These are phyloP conservation scores for Leucosporidium creatinivorum DNA, from an alignment of 768 basidiomycete species.

Conservation along the genomic window DNA sequence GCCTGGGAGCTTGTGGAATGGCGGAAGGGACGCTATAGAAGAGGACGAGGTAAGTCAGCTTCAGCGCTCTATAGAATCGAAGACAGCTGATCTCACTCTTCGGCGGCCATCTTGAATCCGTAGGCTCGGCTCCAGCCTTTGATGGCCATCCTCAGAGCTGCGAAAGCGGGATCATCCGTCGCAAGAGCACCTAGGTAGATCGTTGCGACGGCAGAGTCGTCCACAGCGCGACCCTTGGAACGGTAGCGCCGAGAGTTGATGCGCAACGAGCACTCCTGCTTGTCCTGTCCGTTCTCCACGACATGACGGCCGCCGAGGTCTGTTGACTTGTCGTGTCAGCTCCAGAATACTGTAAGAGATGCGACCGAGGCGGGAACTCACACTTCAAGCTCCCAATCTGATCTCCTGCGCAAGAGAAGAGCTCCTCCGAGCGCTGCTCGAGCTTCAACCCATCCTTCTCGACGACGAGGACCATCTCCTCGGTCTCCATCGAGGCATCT, in stretches of 20 bases:
- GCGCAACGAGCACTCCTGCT: neutral
- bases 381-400: neutral
- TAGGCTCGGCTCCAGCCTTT: too few relatives aligned
- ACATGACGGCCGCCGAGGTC: neutral
- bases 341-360: too few relatives aligned
- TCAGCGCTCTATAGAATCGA: too few relatives aligned
- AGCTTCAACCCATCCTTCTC: neutral
- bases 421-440: neutral
- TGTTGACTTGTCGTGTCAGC: too few relatives aligned
- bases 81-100: too few relatives aligned
- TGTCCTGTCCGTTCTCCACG: neutral
- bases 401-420: neutral
- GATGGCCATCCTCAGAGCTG: neutral
- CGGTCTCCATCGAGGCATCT: neutral
- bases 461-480: neutral
- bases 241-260: neutral
- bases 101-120: too few relatives aligned
- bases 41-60: too few relatives aligned
- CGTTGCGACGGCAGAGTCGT: neutral
- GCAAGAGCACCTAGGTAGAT: neutral
- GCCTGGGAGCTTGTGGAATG: too few relatives aligned
- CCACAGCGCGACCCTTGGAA: neutral
- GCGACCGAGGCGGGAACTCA: too few relatives aligned
- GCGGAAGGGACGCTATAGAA: too few relatives aligned
- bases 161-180: neutral